Evolutionary conservation across 306 rosid genomes (phyloP).

Genomic region (Rosa chinensis): DNA sequence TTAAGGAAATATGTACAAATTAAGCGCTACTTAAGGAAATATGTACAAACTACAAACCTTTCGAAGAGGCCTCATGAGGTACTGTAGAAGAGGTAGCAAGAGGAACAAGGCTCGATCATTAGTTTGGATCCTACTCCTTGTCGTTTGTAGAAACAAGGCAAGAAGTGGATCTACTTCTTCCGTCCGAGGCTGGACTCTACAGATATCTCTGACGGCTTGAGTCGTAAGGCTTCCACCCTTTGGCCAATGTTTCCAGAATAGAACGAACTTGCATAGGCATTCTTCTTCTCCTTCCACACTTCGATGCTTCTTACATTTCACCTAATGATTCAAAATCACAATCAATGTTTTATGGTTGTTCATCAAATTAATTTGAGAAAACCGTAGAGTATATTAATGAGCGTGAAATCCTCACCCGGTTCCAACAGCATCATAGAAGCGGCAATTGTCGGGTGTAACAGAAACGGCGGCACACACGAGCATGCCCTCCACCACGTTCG

Average conservation of each 20-base stretch:
- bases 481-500: conserved; percentile 13
- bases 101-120: too few species aligned
- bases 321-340: conserved; percentile 32
- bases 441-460: conserved; percentile 25
- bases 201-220: conserved; percentile 36
- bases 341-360: too few species aligned
- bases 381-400: too few species aligned
- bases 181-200: conserved; percentile 38
- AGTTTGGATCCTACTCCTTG: too few species aligned
- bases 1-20: too few species aligned
- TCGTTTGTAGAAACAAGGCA: not conserved
- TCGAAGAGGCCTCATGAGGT: too few species aligned
- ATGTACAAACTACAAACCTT: too few species aligned
- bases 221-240: conserved; percentile 28
- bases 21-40: too few species aligned
- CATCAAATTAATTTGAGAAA: too few species aligned
- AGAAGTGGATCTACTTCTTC: conserved; percentile 38
- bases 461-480: conserved; percentile 24
- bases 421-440: conserved; percentile 44
- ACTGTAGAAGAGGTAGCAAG: too few species aligned
- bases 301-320: conserved; percentile 42
- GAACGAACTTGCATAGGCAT: conserved; percentile 54
- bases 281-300: conserved; percentile 42
- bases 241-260: conserved; percentile 70
- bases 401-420: conserved; percentile 28